These are phyloP conservation scores for Starmerella roubikii DNA, from an alignment of 805 yeast species.

Conservation along the genomic window DNA sequence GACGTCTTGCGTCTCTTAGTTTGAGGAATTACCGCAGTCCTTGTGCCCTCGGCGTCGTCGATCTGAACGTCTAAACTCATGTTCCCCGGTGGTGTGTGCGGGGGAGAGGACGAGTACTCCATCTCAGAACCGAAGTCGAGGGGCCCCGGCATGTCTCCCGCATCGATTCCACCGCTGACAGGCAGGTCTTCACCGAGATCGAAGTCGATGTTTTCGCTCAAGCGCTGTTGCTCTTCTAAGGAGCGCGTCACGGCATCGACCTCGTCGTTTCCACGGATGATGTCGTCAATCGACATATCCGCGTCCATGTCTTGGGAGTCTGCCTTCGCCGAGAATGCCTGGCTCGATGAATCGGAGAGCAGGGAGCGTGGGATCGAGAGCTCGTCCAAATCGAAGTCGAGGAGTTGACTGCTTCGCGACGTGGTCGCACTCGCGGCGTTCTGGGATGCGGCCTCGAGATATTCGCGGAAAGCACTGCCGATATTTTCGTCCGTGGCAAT, in stretches of 20 bases:
- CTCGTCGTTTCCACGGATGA: conserved; percentile 13
- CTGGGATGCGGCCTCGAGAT: not conserved
- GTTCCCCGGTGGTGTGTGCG: conserved; percentile 11
- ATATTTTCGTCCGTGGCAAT: conserved; percentile 7
- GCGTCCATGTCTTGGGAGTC: not conserved
- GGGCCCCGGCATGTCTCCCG: conserved; percentile 1
- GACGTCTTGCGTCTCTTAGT: conserved; percentile 1
- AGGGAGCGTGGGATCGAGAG: conserved; percentile 4
- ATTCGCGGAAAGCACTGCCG: conserved; percentile 10
- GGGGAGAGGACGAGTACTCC: conserved; percentile 12
- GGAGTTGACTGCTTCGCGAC: not conserved
- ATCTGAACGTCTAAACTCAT: conserved; percentile 4
- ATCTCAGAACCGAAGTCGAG: conserved; percentile 15
- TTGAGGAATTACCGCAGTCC: not conserved
- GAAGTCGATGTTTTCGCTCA: conserved; percentile 4
- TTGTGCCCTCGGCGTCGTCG: not conserved
- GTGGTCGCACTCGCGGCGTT: not conserved
- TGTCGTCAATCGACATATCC: conserved; percentile 12
- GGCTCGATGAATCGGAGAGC: not conserved
- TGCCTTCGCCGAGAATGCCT: not conserved
- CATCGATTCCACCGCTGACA: not conserved
- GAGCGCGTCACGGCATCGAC: conserved; percentile 6
- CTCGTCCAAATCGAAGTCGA: not conserved
- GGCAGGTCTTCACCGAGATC: conserved; percentile 11
- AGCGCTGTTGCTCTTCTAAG: conserved; percentile 8